Conservation (phyloP, 768 basidiomycete species). For the Xerocomellus intermedius region DNA sequence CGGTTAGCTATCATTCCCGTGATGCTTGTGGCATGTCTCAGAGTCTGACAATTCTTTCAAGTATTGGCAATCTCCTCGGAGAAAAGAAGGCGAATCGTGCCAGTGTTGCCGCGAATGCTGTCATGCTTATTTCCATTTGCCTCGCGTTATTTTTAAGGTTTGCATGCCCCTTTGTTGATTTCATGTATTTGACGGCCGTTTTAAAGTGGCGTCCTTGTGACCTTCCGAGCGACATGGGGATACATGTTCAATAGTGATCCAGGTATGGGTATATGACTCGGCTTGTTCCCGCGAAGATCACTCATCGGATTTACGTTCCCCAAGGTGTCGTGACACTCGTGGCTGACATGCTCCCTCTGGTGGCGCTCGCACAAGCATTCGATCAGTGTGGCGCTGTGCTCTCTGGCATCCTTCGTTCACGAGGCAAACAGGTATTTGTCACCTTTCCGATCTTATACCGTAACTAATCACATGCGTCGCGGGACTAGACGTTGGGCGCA, state of each 20-base stretch:
- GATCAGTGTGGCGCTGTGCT: conserved; percentile 74
- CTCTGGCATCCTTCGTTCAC: conserved; percentile 76
- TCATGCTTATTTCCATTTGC: conserved; percentile 61
- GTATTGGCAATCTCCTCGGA: conserved; percentile 87
- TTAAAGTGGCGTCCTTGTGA: conserved; percentile 49
- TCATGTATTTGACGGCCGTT: background rate
- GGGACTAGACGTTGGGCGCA: conserved; percentile 65
- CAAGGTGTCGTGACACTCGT: conserved; percentile 36
- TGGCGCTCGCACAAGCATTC: conserved; percentile 79
- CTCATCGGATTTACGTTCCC: background rate
- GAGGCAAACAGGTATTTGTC: conserved; percentile 65
- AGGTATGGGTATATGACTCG: conserved; percentile 32
- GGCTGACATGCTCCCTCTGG: conserved; percentile 68
- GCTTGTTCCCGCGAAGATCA: background rate
- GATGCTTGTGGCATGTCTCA: background rate
- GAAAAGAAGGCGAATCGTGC: conserved; percentile 75
- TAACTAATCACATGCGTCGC: background rate
- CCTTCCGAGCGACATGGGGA: conserved; percentile 67
- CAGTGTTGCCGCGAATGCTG: conserved; percentile 59
- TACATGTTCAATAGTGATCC: conserved; percentile 73
- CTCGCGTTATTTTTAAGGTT: conserved; percentile 65
- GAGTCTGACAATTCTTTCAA: conserved; percentile 30
- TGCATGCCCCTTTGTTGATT: background rate
- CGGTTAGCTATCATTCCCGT: conserved; percentile 45
- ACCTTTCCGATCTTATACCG: background rate